These are phyloP conservation scores for Azolla pinnata DNA, from an alignment of 75 land plant genomes.

Conservation along the genomic window DNA sequence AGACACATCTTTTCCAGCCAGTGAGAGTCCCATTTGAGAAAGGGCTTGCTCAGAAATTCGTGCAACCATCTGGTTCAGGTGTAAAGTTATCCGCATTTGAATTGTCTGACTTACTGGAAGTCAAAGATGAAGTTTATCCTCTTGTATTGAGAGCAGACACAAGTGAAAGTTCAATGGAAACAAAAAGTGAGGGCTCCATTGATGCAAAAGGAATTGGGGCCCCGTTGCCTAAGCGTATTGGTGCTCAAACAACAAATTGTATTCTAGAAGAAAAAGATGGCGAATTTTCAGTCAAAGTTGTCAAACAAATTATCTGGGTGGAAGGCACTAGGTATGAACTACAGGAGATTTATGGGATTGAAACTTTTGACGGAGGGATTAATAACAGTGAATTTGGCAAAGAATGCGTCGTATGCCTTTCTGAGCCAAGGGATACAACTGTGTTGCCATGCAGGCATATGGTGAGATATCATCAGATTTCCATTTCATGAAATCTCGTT, in stretches of 20 bases:
- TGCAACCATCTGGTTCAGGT: slow-evolving; percentile 71
- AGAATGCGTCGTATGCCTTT: slow-evolving; percentile 76
- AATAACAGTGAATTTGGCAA: slow-evolving; percentile 47
- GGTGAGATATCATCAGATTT: slow-evolving; percentile 28
- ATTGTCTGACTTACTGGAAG: slow-evolving; percentile 49
- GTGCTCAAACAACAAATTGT: slow-evolving; percentile 54
- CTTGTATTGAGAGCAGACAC: slow-evolving; percentile 59
- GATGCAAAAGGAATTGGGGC: slow-evolving; percentile 9
- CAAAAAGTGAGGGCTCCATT: not conserved
- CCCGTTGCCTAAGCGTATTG: slow-evolving; percentile 8
- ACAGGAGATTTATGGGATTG: slow-evolving; percentile 75
- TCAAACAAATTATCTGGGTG: slow-evolving; percentile 66
- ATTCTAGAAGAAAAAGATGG: slow-evolving; percentile 42
- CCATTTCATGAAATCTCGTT: not conserved
- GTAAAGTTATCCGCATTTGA: slow-evolving; percentile 61
- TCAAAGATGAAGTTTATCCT: slow-evolving; percentile 53
- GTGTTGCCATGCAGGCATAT: slow-evolving; percentile 75
- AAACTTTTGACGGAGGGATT: slow-evolving; percentile 22
- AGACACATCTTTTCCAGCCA: slow-evolving; percentile 48
- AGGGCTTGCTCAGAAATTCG: slow-evolving; percentile 66
- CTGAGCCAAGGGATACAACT: slow-evolving; percentile 65
- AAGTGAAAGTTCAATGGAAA: slow-evolving; percentile 1
- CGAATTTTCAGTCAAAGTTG: slow-evolving; percentile 36
- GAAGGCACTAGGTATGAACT: slow-evolving; percentile 66
- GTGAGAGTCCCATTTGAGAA: slow-evolving; percentile 55